phyloP scores from a whole-genome alignment of 2,329 filamentous ascomycete genomes.

The Pestalotiopsis sp. region DNA sequence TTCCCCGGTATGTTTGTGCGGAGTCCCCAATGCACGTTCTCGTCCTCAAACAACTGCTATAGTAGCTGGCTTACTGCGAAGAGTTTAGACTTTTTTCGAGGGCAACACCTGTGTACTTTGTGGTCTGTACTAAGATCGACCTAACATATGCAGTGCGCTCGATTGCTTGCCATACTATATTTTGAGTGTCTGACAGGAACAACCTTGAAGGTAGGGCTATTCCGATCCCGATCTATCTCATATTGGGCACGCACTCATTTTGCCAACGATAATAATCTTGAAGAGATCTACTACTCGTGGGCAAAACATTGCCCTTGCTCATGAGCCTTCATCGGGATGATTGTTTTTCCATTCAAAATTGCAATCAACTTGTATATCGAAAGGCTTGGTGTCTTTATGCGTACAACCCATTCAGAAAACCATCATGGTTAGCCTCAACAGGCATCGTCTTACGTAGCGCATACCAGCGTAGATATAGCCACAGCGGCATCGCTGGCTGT shows the following conservation, averaged over 20 bases:
- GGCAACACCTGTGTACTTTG: not conserved
- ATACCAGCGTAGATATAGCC: not conserved
- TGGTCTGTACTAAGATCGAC: too few relatives aligned
- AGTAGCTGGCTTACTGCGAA: not conserved
- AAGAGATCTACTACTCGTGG: too few relatives aligned
- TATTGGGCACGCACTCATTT: not conserved
- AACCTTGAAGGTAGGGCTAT: slow-evolving; percentile 3
- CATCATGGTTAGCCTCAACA: not conserved
- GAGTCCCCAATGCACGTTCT: not conserved
- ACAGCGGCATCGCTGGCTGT: not conserved
- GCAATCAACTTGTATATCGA: too few relatives aligned
- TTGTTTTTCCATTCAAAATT: too few relatives aligned
- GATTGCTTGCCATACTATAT: not conserved
- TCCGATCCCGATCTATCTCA: not conserved
- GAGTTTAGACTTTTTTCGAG: not conserved
- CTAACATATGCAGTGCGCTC: not conserved
- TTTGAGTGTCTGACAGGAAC: slow-evolving; percentile 1
- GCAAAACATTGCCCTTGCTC: too few relatives aligned
- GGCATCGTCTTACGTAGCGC: not conserved
- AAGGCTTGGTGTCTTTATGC: too few relatives aligned
- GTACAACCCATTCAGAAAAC: too few relatives aligned
- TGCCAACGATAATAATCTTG: too few relatives aligned
- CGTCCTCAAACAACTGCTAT: not conserved
- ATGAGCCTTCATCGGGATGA: too few relatives aligned
- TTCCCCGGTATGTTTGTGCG: not conserved